These are phyloP conservation scores for Triticum urartu DNA, from an alignment of 176 grass and related monocot species.

Conservation along the genomic window DNA sequence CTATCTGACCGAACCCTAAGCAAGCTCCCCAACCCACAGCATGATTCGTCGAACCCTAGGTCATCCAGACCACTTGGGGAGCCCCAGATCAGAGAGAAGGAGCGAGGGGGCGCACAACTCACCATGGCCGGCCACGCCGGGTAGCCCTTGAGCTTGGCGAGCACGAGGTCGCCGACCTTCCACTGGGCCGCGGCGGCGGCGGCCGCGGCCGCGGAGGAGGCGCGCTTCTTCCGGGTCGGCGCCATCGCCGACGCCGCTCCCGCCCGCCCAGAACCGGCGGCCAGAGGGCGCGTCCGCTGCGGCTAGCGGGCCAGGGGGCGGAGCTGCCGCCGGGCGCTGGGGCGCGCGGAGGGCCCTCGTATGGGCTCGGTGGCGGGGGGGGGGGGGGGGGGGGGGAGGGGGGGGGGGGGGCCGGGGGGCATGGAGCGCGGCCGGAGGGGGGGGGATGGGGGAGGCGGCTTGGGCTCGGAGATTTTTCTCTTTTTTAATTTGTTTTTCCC, in stretches of 20 bases:
- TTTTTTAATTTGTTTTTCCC: conserved; percentile 31
- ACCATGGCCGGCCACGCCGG: conserved; percentile 97
- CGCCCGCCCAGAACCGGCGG: conserved; percentile 20
- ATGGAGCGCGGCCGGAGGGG: conserved; percentile 39
- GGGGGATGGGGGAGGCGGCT: conserved; percentile 17
- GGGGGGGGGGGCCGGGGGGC: conserved; percentile 21
- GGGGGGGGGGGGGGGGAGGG: conserved; percentile 2
- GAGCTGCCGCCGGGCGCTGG: conserved; percentile 19
- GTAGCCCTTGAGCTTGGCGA: conserved; percentile 98
- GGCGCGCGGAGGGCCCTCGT: background rate
- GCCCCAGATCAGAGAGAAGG: conserved; percentile 35
- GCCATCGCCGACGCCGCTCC: conserved; percentile 62
- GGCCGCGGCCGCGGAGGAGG: conserved; percentile 44
- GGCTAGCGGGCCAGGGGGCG: conserved; percentile 28
- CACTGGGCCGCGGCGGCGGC: conserved; percentile 69
- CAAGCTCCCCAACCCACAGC: background rate
- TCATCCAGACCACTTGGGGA: background rate
- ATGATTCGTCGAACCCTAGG: conserved; percentile 9
- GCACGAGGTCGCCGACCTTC: conserved; percentile 98
- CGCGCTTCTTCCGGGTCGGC: conserved; percentile 62
- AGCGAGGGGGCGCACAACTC: background rate
- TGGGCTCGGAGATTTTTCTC: conserved; percentile 45
- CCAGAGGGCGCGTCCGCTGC: background rate
- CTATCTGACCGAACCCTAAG: conserved; percentile 1
- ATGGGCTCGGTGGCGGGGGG: conserved; percentile 5